Percentiles rank a stretch among this genome's conserved stretches.
Conservation (phyloP, 2,329 filamentous ascomycete species). For the Teratosphaeria destructans region DNA sequence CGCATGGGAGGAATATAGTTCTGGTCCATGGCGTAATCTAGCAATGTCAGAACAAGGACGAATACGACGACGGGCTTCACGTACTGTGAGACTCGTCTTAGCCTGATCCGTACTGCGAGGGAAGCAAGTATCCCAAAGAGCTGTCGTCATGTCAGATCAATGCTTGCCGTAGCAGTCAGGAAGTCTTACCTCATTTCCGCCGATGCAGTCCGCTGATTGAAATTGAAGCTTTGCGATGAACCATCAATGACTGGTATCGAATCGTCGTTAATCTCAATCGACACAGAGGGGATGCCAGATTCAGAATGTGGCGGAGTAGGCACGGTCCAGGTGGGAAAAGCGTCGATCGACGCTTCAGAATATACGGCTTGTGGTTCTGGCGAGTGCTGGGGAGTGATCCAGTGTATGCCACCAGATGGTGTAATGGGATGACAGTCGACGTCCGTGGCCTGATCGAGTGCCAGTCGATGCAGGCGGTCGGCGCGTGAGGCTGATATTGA, state of each 20-base stretch:
- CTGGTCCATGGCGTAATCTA: conserved; percentile 23
- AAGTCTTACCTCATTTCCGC: conserved; percentile 26
- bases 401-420: conserved; percentile 11
- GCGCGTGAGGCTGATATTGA: conserved; percentile 21
- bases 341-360: conserved; percentile 15
- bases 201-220: conserved; percentile 17
- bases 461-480: conserved; percentile 20
- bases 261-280: conserved; percentile 20
- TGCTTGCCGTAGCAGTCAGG: conserved; percentile 1
- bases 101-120: conserved; percentile 24
- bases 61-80: not conserved
- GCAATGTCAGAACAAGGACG: not conserved
- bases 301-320: conserved; percentile 26
- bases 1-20: conserved; percentile 25
- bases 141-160: conserved; percentile 13
- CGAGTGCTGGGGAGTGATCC: conserved; percentile 24
- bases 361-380: conserved; percentile 20
- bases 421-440: not conserved
- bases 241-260: conserved; percentile 12
- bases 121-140: conserved; percentile 26
- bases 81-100: conserved; percentile 23
- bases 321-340: conserved; percentile 22
- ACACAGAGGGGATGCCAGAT: conserved; percentile 21
- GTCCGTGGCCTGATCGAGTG: conserved; percentile 14
- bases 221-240: conserved; percentile 14